Evolutionary conservation across 1,284 basidiomycete genomes (phyloP), one percentile per base, ranked within the genome.

Genomic region (Termitomyces sp.): DNA sequence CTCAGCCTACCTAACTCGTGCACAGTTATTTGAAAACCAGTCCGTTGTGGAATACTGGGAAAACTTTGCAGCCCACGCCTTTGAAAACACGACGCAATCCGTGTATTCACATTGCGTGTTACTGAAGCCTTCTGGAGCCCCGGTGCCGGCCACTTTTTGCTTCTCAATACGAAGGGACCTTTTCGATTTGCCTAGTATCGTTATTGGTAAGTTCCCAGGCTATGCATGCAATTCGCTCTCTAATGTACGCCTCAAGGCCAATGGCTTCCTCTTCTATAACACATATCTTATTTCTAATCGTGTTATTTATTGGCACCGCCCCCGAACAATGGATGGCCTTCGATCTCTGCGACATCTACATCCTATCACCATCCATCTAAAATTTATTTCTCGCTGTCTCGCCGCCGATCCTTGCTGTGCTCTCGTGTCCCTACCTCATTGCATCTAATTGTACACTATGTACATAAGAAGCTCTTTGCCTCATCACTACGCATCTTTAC

Each of bases 41-140:
- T 92, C 89, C 44, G 88, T 89, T 24, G 91, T 97, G 50, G 88
- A 93, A 66, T 97, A 96, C 70, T 97, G 91, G 87, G 94, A 97
- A 70, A 92, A 91, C 68, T 97, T 96, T 67, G 91, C 91, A 19
- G 84, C 86, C 50, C 92, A 96, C 69, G 94, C 94, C 5, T 97
- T 97, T 62, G 93, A 97, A 71, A 95, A 93, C 70, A 93, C 92
- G 49, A 92, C 92, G 33, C 91, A 93, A 70, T 90, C 91, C n/a
- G 91, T 97, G 52, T 94, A 92, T 70, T 90, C 91, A 59, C 88
- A 93, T 64, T 93, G 91, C 57, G 88, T 92, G 28, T 71, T 97
- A 37, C 77, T 92, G 58, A 92, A 91, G 65, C 89, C 90, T 3
- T 80, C 78, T 37, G 90, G 90, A n/a, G 80, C 84, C 5, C 88